Percentiles rank a stretch among this genome's conserved stretches.
These are phyloP conservation scores for Blepharisma japonicum DNA, from an alignment of 73 alveolate genomes.

Conservation along the genomic window DNA sequence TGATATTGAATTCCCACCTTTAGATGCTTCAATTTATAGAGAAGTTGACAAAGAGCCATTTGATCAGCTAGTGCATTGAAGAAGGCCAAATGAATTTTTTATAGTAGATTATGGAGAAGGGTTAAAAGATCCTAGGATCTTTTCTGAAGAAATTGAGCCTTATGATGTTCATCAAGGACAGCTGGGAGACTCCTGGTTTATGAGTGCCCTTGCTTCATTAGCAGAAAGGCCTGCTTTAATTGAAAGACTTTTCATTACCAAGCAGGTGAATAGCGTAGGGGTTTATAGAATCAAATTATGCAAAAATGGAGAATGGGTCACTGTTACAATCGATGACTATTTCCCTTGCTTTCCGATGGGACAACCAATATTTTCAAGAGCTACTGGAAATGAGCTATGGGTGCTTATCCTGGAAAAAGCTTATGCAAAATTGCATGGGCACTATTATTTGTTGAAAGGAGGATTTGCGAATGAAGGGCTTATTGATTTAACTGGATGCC, in stretches of 20 bases:
- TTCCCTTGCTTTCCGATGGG: conserved; percentile 98
- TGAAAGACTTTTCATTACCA: conserved; percentile 91
- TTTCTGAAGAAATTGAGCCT: conserved; percentile 77
- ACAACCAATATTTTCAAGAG: conserved; percentile 81
- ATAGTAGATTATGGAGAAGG: conserved; percentile 7
- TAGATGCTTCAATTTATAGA: conserved; percentile 32
- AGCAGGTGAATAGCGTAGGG: conserved; percentile 79
- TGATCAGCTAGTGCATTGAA: conserved; percentile 44
- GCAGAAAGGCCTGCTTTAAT: conserved; percentile 61
- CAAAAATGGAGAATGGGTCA: conserved; percentile 97
- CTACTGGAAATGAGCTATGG: conserved; percentile 92
- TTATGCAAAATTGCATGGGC: conserved; percentile 96
- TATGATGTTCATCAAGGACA: conserved; percentile 80
- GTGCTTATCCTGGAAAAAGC: conserved; percentile 95
- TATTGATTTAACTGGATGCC: conserved; percentile 94
- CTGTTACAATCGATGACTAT: conserved; percentile 94
- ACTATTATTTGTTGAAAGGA: conserved; percentile 79
- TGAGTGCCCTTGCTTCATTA: conserved; percentile 72
- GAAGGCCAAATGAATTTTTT: conserved; percentile 54
- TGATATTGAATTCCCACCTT: conserved; percentile 44
- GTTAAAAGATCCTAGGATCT: conserved; percentile 31
- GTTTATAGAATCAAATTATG: conserved; percentile 90
- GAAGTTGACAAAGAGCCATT: not conserved
- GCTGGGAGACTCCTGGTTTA: conserved; percentile 79
- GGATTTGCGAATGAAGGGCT: conserved; percentile 90